Evolutionary conservation across 495 filamentous ascomycete species (phyloP).

Genomic region (Corynascus novoguineensis): DNA sequence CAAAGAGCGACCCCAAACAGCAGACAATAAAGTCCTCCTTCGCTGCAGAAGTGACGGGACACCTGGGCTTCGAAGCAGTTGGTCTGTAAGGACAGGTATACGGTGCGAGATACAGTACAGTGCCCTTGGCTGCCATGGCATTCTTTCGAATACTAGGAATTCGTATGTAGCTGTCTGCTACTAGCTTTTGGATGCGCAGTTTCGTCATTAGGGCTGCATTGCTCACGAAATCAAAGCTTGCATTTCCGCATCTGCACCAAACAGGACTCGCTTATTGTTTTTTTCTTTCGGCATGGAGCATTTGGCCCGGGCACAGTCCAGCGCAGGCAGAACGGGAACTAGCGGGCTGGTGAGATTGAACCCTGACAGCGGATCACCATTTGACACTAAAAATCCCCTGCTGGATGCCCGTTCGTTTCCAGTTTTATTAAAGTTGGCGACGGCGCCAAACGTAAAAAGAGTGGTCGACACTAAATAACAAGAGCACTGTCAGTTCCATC

Average conservation of each 20-base stretch:
- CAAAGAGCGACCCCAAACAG: too few relatives aligned
- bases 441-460: slow-evolving; percentile 21
- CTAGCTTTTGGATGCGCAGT: background rate
- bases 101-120: too few relatives aligned
- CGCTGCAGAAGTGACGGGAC: too few relatives aligned
- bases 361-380: slow-evolving; percentile 5
- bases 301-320: background rate
- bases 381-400: background rate
- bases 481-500: slow-evolving; percentile 14
- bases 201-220: background rate
- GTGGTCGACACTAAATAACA: too few relatives aligned
- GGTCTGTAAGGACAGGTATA: too few relatives aligned
- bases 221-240: background rate
- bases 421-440: slow-evolving; percentile 7
- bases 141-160: too few relatives aligned
- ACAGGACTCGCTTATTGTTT: background rate
- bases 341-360: background rate
- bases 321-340: background rate
- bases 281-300: background rate
- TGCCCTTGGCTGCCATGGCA: too few relatives aligned
- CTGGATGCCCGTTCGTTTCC: slow-evolving; percentile 2
- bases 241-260: background rate
- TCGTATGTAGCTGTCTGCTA: too few relatives aligned
- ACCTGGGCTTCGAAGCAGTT: too few relatives aligned
- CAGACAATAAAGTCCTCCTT: too few relatives aligned